A percentile compares a stretch with the other conserved stretches of the same genome.
Evolutionary conservation across 2,329 filamentous ascomycete genomes (phyloP).

Genomic region (Bipolaris oryzae): DNA sequence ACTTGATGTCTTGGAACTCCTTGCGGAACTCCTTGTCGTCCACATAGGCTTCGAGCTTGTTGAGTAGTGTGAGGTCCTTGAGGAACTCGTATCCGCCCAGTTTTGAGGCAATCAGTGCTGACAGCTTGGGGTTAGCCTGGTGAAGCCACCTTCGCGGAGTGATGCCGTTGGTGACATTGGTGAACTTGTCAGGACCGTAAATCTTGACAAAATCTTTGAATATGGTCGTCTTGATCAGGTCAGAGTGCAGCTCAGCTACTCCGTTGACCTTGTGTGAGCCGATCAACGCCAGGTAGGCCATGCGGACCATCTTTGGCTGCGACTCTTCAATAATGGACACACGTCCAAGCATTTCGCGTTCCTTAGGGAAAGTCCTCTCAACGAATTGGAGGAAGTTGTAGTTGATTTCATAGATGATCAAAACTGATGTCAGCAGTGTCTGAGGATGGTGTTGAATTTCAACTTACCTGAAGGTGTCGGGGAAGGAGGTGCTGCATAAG

Average conservation of each 20-base stretch:
- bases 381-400: constrained; percentile 89
- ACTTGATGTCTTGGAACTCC: constrained; percentile 97
- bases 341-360: constrained; percentile 80
- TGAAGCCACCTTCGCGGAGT: constrained; percentile 96
- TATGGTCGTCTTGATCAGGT: constrained; percentile 98
- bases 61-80: constrained; percentile 85
- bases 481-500: constrained; percentile 91
- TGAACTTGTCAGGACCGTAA: constrained; percentile 96
- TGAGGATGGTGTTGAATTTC: neutral
- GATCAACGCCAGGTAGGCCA: constrained; percentile 94
- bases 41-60: constrained; percentile 81
- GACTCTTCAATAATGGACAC: constrained; percentile 99
- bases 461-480: constrained; percentile 74
- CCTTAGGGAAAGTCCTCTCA: constrained; percentile 87
- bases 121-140: constrained; percentile 92
- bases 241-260: constrained; percentile 95
- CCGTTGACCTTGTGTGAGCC: constrained; percentile 99
- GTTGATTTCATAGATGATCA: constrained; percentile 97
- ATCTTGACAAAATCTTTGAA: constrained; percentile 98
- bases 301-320: constrained; percentile 96
- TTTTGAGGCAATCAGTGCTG: constrained; percentile 90
- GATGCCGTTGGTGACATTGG: constrained; percentile 97
- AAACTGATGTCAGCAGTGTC: constrained; percentile 11
- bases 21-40: constrained; percentile 90
- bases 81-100: constrained; percentile 82